Evolutionary conservation across 768 basidiomycete genomes (phyloP).

Genomic region (Naematelia aurantialba): DNA sequence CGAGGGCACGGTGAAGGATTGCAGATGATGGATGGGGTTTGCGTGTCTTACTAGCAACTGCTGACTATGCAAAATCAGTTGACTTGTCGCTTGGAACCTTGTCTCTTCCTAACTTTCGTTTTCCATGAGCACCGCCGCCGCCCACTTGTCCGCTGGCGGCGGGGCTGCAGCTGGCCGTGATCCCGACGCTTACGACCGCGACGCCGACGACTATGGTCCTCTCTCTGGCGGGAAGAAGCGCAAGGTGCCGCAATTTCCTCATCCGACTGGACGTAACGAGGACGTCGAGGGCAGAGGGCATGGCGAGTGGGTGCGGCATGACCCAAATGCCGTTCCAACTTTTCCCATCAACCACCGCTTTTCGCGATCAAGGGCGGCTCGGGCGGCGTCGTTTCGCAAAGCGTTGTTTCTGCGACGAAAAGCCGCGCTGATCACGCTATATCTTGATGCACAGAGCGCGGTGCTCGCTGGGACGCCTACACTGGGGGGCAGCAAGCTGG

Average conservation of each 20-base stretch:
- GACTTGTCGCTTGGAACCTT: background rate
- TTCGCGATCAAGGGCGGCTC: slow-evolving; percentile 11
- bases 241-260: background rate
- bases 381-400: slow-evolving; percentile 13
- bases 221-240: background rate
- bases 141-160: background rate
- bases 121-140: background rate
- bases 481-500: slow-evolving; percentile 5
- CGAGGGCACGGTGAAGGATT: background rate
- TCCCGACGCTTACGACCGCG: background rate
- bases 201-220: background rate
- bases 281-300: background rate
- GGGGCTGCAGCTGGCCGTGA: background rate
- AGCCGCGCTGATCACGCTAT: slow-evolving; percentile 34
- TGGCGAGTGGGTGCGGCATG: background rate
- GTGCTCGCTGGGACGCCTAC: slow-evolving; percentile 6
- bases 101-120: background rate
- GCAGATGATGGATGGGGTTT: background rate
- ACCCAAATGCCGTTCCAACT: background rate
- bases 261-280: background rate
- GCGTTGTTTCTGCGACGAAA: slow-evolving; percentile 31
- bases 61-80: background rate
- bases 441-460: slow-evolving; percentile 34
- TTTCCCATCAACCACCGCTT: slow-evolving; percentile 7
- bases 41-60: background rate